Base-by-base conservation (phyloP, 108 stramenopile species). In the Skeletonema potamos region DNA sequence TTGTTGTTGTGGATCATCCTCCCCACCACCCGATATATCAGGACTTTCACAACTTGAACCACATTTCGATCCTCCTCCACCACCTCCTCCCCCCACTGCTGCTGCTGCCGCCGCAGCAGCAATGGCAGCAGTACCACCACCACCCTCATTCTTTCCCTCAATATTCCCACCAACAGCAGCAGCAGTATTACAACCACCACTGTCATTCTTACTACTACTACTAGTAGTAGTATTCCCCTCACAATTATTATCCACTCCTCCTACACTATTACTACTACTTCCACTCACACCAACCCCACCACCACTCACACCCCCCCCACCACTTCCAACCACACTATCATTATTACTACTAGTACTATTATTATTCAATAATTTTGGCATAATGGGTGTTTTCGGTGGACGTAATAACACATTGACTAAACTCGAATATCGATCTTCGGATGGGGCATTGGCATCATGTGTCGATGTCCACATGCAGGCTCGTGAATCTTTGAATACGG, bases 371-470 rank as follows among this genome's bases (percentile, higher is more conserved):
- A n/a, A n/a, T 22, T 20, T 26, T 17, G 76, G 24, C 12, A 15
- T 15, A 15, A n/a, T n/a, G n/a, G n/a, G n/a, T n/a, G 59, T 71
- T 41, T 77, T 77, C n/a, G 76, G 76, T 20, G 76, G 76, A 4
- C 76, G 74, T 12, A 93, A 64, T 33, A 93, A 66, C 4, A 93
- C 85, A 77, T 93, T 93, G 56, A 88, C 87, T 29, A 93, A 66
- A 57, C 84, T 86, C 9, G 86, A 74, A 62, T 85, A 87, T 18
- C 92, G 85, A 87, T 93, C 92, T 74, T 93, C 92, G 4, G 77
- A 80, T 7, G 92, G 92, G 26, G 79, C 68, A 64, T 93, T 93
- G 46, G 92, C 92, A 29, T 89, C 91, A 66, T 92, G 87, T 13
- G 89, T 85, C 0, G 86, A 85, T 13, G 89, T 89, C 91, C 91